Evolutionary conservation across 177 flowering plant genomes (phyloP).

Genomic region (Tripterygium wilfordii): DNA sequence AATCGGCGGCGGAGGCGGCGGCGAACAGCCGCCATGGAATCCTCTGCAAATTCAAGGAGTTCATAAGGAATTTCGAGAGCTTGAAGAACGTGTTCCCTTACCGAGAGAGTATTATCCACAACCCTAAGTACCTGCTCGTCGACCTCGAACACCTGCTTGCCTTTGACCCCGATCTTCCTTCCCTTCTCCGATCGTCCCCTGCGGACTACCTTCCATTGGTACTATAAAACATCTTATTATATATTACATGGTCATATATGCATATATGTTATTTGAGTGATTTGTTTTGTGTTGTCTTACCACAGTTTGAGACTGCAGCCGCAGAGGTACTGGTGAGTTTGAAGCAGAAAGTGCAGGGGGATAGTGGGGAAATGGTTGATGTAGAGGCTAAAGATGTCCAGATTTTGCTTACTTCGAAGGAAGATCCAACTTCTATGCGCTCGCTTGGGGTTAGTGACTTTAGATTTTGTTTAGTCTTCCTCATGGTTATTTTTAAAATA

Average conservation of each 20-base stretch:
- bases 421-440: conserved; percentile 80
- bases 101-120: conserved; percentile 75
- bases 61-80: conserved; percentile 65
- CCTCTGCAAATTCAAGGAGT: conserved; percentile 78
- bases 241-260: too few relatives aligned
- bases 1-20: conserved; percentile 31
- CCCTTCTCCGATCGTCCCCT: conserved; percentile 75
- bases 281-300: conserved; percentile 6
- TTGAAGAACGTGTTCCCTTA: conserved; percentile 64
- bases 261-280: background rate
- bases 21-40: conserved; percentile 54
- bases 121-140: conserved; percentile 55
- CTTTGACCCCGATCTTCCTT: conserved; percentile 64
- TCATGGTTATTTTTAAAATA: background rate
- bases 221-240: too few relatives aligned
- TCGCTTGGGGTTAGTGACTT: conserved; percentile 84
- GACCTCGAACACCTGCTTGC: conserved; percentile 75
- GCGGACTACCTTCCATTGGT: conserved; percentile 87
- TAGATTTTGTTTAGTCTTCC: conserved; percentile 1
- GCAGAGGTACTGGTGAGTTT: conserved; percentile 71
- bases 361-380: conserved; percentile 85
- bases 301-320: conserved; percentile 96
- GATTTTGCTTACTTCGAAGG: conserved; percentile 74
- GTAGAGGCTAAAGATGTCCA: conserved; percentile 73
- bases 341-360: conserved; percentile 67